Evolutionary conservation across 805 yeast species (phyloP).

Genomic region (Cyberlindnera euphorbiiphila): DNA sequence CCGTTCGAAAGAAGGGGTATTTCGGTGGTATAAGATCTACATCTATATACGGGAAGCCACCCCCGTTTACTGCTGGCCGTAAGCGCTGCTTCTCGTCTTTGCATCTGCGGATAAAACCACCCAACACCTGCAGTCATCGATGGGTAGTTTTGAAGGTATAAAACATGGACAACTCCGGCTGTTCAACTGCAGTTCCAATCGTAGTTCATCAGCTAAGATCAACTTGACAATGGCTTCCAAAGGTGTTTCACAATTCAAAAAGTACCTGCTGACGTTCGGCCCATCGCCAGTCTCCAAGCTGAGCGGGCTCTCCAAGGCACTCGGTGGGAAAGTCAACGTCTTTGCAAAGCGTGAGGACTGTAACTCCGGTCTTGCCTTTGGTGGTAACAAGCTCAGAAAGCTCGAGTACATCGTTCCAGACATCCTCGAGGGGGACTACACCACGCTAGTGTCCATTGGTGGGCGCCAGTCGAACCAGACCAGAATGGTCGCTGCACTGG

Average conservation of each 20-base stretch:
- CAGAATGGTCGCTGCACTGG: slow-evolving; percentile 19
- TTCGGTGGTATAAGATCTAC: no score
- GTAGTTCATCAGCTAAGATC: no score
- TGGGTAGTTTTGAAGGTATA: no score
- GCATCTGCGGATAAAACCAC: no score
- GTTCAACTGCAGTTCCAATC: no score
- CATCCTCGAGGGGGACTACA: slow-evolving; percentile 19
- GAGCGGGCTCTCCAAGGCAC: slow-evolving; percentile 15
- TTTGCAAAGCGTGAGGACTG: slow-evolving; percentile 20
- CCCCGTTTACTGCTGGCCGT: no score
- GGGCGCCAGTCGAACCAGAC: slow-evolving; percentile 21
- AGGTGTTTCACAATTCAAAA: slow-evolving; percentile 13
- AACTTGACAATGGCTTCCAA: slow-evolving; percentile 12
- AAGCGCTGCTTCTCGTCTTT: no score
- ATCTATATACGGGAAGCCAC: no score
- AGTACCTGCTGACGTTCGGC: slow-evolving; percentile 19
- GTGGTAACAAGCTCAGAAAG: slow-evolving; percentile 21
- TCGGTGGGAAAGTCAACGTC: slow-evolving; percentile 19
- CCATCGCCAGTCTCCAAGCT: slow-evolving; percentile 19
- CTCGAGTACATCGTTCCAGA: slow-evolving; percentile 20
- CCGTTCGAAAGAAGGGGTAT: no score
- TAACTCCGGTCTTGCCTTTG: slow-evolving; percentile 19
- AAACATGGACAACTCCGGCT: no score
- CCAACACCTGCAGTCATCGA: no score
- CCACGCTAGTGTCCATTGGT: slow-evolving; percentile 19